Conservation (phyloP, 2,329 filamentous ascomycete species). For the Penicillium corylophilum region DNA sequence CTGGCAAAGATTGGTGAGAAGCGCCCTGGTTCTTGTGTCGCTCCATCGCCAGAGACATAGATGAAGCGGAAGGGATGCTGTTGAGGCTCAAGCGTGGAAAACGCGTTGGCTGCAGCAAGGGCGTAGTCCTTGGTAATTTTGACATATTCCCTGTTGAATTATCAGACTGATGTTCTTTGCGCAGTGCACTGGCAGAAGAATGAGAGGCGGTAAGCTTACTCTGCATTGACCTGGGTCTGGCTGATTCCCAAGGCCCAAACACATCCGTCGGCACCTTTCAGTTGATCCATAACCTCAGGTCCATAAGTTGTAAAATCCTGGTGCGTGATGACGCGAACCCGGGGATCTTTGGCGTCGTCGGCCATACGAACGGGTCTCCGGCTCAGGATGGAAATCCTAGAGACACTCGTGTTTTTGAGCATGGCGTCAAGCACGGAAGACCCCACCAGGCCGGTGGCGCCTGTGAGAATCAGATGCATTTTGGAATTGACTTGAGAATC, state of each 20-base stretch:
- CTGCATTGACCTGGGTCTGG: constrained; percentile 58
- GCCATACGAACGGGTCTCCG: constrained; percentile 64
- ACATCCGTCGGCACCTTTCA: constrained; percentile 65
- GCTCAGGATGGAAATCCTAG: constrained; percentile 62
- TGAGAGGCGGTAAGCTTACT: constrained; percentile 43
- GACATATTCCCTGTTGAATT: constrained; percentile 55
- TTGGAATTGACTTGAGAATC: not conserved
- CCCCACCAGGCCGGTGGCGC: constrained; percentile 67
- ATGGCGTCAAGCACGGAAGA: constrained; percentile 62
- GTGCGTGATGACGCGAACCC: constrained; percentile 65
- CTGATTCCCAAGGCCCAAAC: constrained; percentile 74
- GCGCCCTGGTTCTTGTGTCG: constrained; percentile 47
- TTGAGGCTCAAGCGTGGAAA: constrained; percentile 53
- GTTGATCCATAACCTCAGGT: constrained; percentile 55
- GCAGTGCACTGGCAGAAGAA: too few relatives aligned
- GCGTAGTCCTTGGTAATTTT: constrained; percentile 68
- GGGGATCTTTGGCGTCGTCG: constrained; percentile 43
- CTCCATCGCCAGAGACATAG: constrained; percentile 61
- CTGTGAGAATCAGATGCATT: constrained; percentile 60
- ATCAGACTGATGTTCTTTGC: not conserved
- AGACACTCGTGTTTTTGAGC: constrained; percentile 37
- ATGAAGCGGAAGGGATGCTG: constrained; percentile 61
- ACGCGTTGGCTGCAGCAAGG: constrained; percentile 62
- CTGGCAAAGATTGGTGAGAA: constrained; percentile 60
- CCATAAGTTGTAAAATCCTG: constrained; percentile 65